These are phyloP conservation scores for Musa acuminata DNA, from an alignment of 176 grass and related monocot genomes.

Conservation along the genomic window DNA sequence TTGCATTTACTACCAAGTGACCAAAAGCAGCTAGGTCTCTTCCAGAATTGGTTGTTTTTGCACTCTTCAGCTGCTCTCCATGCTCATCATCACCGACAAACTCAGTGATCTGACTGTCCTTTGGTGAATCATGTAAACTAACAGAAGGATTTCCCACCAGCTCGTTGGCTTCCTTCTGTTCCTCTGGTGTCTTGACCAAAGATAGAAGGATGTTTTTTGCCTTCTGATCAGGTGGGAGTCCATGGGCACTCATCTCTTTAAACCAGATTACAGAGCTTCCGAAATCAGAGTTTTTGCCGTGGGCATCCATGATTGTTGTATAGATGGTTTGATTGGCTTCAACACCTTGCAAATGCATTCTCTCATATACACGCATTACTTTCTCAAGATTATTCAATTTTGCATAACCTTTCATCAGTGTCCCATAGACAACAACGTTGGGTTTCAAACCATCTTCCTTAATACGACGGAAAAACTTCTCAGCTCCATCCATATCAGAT, in stretches of 20 bases:
- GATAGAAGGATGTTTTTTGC: constrained; percentile 82
- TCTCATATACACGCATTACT: constrained; percentile 61
- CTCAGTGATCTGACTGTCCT: no score
- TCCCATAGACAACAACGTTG: constrained; percentile 72
- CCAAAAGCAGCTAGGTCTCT: no score
- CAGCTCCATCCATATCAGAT: constrained; percentile 77
- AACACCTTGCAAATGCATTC: constrained; percentile 80
- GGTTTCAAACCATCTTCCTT: constrained; percentile 96
- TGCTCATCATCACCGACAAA: no score
- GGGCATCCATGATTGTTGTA: constrained; percentile 78
- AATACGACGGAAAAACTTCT: constrained; percentile 87
- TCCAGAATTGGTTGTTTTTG: no score
- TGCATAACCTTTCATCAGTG: constrained; percentile 96
- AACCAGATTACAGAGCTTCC: constrained; percentile 67
- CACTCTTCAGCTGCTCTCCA: no score
- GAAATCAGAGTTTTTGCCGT: constrained; percentile 85
- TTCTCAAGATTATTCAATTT: constrained; percentile 78
- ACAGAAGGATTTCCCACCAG: no score
- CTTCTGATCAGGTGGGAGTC: constrained; percentile 70
- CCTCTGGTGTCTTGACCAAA: constrained; percentile 56
- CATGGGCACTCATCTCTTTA: constrained; percentile 69
- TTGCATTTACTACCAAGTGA: no score
- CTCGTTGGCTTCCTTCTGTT: constrained; percentile 56
- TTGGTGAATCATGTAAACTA: no score
- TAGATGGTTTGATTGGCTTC: constrained; percentile 83